Conservation (phyloP, 2,329 filamentous ascomycete genomes). For the Aspergillus sp. region DNA sequence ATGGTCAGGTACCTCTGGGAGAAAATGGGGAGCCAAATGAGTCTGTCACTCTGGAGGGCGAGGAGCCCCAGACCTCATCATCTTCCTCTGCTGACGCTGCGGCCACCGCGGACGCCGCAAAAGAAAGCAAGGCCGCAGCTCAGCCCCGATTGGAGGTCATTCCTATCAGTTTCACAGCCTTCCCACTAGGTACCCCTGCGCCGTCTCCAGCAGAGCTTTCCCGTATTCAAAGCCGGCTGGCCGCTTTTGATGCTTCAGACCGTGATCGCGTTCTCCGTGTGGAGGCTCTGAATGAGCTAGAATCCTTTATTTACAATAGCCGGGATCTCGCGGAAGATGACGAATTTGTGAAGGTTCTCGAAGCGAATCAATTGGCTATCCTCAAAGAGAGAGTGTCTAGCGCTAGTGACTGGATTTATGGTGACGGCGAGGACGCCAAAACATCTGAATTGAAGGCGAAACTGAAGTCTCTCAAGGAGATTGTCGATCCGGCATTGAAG, state of each 20-base stretch:
- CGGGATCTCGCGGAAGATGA: slow-evolving; percentile 79
- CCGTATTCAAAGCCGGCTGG: slow-evolving; percentile 68
- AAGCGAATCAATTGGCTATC: slow-evolving; percentile 62
- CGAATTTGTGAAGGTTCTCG: slow-evolving; percentile 70
- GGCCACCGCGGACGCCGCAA: slow-evolving; percentile 51
- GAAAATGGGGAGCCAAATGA: slow-evolving; percentile 57
- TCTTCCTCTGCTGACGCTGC: slow-evolving; percentile 46
- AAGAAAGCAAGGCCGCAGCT: slow-evolving; percentile 38
- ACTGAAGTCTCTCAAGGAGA: slow-evolving; percentile 72
- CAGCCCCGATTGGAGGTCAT: slow-evolving; percentile 54
- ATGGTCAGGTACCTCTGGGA: slow-evolving; percentile 70
- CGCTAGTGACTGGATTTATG: slow-evolving; percentile 87
- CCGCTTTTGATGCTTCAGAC: slow-evolving; percentile 84
- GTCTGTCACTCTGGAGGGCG: slow-evolving; percentile 47
- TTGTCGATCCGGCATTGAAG: slow-evolving; percentile 74
- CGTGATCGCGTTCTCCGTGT: slow-evolving; percentile 72
- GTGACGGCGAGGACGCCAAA: slow-evolving; percentile 73
- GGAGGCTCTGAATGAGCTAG: slow-evolving; percentile 88
- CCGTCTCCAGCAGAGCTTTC: slow-evolving; percentile 38
- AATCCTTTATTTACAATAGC: slow-evolving; percentile 85
- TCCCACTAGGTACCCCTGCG: slow-evolving; percentile 44
- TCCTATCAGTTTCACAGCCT: slow-evolving; percentile 51
- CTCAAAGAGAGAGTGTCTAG: slow-evolving; percentile 68
- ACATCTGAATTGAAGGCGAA: slow-evolving; percentile 73
- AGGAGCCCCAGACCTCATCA: slow-evolving; percentile 48